Base-by-base conservation (phyloP, 352 stramenopile genomes). In the Phytophthora cajani region DNA sequence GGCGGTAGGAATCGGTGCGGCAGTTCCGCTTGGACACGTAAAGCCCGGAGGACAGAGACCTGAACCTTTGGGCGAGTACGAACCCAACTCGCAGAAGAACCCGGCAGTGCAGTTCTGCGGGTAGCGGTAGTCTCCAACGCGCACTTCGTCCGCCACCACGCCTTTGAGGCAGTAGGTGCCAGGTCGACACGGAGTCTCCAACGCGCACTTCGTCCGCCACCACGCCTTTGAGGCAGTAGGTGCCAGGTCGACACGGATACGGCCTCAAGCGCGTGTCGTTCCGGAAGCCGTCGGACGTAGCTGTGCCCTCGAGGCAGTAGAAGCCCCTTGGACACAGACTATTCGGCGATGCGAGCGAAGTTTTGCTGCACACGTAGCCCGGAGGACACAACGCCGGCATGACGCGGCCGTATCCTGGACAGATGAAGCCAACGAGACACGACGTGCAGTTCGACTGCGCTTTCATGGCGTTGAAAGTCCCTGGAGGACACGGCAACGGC, bases 111-210 rank as follows among this genome's bases (percentile, higher is more conserved):
- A 99, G 60, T 94, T 96, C 72, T 99, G 97, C 1, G 97, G 88
- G 62, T 95, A 98, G 9, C 76, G 58, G 57, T 97, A 97, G 72
- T 98, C 86, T 36, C 94, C 94, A 25, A 85, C 78, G 5, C 77
- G 77, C 3, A 99, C 85, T 66, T 93, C 82, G 57, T 98, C 91
- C 0, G 81, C 89, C n/a, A 97, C 91, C 12, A 98, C 97, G 10
- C 97, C 97, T 50, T 89, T 89, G 17, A 99, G 78, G 65, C 97
- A 99, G 76, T 98, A 99, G 16, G 95, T 99, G 5, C 97, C 97
- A 7, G 97, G 92, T 56, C 81, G 87, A 72, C 97, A 99, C 23
- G 97, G 93, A 64, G 72, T 98, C 86, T 36, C 94, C 94, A 25
- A 85, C 78, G 5, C 77, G 77, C 3, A 99, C 85, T 66, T 93